Base-by-base conservation (phyloP, 345 rosid genomes). In the Moringa oleifera region DNA sequence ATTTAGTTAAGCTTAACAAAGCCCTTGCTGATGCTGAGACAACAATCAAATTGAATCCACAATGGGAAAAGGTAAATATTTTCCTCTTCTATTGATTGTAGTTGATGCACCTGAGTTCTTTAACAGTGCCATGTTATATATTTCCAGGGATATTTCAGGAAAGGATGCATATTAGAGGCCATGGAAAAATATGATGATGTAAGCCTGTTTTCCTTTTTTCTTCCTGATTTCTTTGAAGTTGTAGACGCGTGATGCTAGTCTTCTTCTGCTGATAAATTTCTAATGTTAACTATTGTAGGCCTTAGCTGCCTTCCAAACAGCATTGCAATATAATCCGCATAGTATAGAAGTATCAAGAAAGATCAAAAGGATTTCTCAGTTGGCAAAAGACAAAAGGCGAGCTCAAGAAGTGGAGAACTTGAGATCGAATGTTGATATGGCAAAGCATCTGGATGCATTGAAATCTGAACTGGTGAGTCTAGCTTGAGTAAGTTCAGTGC, bases 111-210 rank as follows among this genome's bases (percentile, higher is more conserved):
- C 33, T 37, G 47, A 52, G 55, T 10, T 58, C 19, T 24, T 50
- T 20, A 41, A 15, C 47, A 7, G 20, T 64, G 21, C 33, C 33
- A 28, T 51, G 55, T 66, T 61, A 60, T 61, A 63, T 41, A 57
- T 64, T 22, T 59, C 17, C 71, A 94, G 99, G 96, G 97, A 7
- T 85, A 94, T 80, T 94, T 94, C 79, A 84, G 97, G 66, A 94
- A 90, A 84, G 99, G 97, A 18, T 94, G 91, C 74, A 80, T 90
- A 58, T 80, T 94, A 64, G 99, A 94, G 77, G 92, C 95, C 63
- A 90, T 94, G 99, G 97, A 86, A 62, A 88, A 62, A 67, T 90
- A 88, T 62, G 93, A 90, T 53, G 91, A 94, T 66, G 99, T 94
- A 76, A 71, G 67, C 25, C n/a, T 57, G 41, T 49, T 20, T 56